Percentiles rank a stretch among this genome's conserved stretches.
phyloP scores from a whole-genome alignment of 2,329 filamentous ascomycete species.

The Ophiocordyceps camponoti-leonardi region DNA sequence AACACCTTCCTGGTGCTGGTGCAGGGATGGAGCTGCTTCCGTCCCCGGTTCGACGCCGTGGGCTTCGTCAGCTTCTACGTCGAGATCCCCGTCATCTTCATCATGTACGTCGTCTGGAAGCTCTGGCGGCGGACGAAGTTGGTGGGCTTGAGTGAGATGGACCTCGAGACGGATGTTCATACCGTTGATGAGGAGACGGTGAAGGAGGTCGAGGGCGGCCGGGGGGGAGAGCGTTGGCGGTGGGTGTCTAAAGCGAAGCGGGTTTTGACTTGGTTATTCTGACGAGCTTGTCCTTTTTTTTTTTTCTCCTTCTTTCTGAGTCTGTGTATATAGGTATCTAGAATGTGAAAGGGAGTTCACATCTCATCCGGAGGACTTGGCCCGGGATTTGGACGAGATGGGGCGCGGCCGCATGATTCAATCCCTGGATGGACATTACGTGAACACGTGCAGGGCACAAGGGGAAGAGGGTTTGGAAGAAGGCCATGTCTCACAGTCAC shows the following conservation, averaged over 20 bases:
- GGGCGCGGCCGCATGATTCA: too few species aligned
- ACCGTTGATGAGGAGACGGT: conserved; percentile 20
- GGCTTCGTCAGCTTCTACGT: conserved; percentile 49
- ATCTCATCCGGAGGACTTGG: too few species aligned
- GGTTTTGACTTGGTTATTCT: conserved; percentile 16
- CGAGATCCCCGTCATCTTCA: conserved; percentile 40
- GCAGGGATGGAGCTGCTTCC: conserved; percentile 48
- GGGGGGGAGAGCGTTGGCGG: conserved; percentile 27
- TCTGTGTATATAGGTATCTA: too few species aligned
- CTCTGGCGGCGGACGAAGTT: conserved; percentile 45
- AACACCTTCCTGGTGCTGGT: conserved; percentile 44
- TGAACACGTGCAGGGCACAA: too few species aligned
- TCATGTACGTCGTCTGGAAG: conserved; percentile 58
- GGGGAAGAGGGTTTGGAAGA: too few species aligned
- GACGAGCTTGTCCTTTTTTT: not conserved
- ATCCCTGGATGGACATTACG: too few species aligned
- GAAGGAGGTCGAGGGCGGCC: conserved; percentile 10
- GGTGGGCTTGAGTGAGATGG: conserved; percentile 38
- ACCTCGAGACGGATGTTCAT: conserved; percentile 44
- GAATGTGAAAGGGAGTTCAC: too few species aligned
- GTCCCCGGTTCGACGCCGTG: conserved; percentile 36
- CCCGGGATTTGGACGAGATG: too few species aligned
- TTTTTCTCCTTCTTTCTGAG: too few species aligned
- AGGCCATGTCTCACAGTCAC: too few species aligned
- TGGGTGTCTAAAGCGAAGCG: conserved; percentile 6